Conservation (phyloP, 345 rosid genomes). For the Salix suchowensis region DNA sequence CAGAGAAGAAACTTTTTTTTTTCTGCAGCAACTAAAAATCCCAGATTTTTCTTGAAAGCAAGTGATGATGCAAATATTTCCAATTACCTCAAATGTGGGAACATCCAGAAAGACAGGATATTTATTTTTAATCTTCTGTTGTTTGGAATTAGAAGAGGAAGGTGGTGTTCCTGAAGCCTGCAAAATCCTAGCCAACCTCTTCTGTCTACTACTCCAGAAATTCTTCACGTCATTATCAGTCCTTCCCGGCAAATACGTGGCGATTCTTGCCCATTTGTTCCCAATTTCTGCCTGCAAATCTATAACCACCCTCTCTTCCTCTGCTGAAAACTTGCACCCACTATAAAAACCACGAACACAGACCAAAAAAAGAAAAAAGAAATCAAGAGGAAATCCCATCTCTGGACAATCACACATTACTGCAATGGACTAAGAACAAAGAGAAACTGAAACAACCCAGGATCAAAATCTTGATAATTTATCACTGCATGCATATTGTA, state of each 20-base stretch:
- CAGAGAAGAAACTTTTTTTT: not conserved
- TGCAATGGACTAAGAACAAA: not conserved
- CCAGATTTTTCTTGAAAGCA: not conserved
- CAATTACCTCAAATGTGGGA: slow-evolving; percentile 25
- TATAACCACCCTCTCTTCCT: slow-evolving; percentile 86
- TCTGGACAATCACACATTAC: not conserved
- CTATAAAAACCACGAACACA: slow-evolving; percentile 20
- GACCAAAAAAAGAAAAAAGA: not conserved
- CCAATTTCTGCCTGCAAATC: slow-evolving; percentile 81
- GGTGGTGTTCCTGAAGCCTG: slow-evolving; percentile 37
- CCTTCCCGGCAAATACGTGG: slow-evolving; percentile 74
- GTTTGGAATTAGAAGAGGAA: slow-evolving; percentile 36
- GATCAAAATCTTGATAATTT: not conserved
- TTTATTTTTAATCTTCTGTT: slow-evolving; percentile 21
- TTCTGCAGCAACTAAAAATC: not conserved
- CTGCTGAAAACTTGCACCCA: slow-evolving; percentile 83
- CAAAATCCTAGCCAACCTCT: slow-evolving; percentile 69
- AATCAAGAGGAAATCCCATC: not conserved
- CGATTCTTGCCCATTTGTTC: slow-evolving; percentile 94
- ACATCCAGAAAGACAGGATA: slow-evolving; percentile 11
- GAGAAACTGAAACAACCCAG: not conserved
- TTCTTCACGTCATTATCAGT: slow-evolving; percentile 95
- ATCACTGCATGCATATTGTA: not conserved
- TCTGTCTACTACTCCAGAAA: slow-evolving; percentile 93
- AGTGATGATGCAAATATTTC: not conserved